phyloP scores from a whole-genome alignment of 192 early-diverging fungal species.

The Haplosporangium gracile region DNA sequence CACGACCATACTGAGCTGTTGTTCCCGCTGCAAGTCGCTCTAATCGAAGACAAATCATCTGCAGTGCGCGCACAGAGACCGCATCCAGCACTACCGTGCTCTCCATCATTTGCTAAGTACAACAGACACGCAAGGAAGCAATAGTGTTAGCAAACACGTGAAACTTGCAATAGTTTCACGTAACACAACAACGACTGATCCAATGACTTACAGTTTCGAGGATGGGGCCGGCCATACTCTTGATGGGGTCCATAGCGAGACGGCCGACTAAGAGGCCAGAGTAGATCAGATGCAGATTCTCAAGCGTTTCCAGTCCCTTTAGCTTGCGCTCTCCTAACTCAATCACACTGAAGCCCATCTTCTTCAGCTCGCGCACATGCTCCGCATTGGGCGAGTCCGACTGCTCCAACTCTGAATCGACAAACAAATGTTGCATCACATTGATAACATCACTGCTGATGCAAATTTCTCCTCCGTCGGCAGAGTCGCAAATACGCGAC shows the following conservation, averaged over 20 bases:
- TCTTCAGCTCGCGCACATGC: constrained; percentile 64
- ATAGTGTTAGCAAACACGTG: background rate
- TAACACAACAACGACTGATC: constrained; percentile 8
- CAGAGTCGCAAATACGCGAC: constrained; percentile 83
- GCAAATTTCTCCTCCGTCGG: constrained; percentile 93
- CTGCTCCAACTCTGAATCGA: constrained; percentile 35
- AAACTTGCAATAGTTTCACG: constrained; percentile 26
- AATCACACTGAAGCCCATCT: constrained; percentile 76
- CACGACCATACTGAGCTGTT: constrained; percentile 43
- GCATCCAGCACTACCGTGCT: constrained; percentile 57
- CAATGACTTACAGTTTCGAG: constrained; percentile 32
- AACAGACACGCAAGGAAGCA: background rate
- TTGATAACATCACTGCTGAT: constrained; percentile 84
- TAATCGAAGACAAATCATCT: constrained; percentile 68
- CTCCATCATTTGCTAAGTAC: constrained; percentile 29
- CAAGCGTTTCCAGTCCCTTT: constrained; percentile 92
- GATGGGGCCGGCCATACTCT: constrained; percentile 7
- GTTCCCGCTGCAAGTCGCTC: constrained; percentile 66
- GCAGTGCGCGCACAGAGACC: constrained; percentile 60
- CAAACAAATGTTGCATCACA: constrained; percentile 36
- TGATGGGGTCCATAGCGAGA: constrained; percentile 29
- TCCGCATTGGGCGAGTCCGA: constrained; percentile 39
- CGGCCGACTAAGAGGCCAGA: constrained; percentile 19
- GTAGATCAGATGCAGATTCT: constrained; percentile 78
- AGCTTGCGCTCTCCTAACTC: constrained; percentile 86